Evolutionary conservation across 176 grass and related monocot genomes (phyloP), one percentile per base, ranked within the genome.

Genomic region (Echinochloa phyllopogon): DNA sequence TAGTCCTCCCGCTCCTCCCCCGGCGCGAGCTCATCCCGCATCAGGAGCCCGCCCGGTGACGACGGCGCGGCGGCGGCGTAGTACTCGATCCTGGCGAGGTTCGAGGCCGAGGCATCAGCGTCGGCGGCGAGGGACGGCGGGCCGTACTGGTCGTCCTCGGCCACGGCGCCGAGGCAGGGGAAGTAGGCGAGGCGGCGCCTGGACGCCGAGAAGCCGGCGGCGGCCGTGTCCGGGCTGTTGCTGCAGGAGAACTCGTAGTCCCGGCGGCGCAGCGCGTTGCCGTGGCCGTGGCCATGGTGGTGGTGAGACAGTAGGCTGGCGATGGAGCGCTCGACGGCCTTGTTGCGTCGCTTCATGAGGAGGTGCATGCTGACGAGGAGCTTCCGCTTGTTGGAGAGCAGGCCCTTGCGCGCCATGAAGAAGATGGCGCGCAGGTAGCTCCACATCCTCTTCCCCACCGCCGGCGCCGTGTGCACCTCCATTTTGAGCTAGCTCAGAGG

Each of bases 191-290:
- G 92, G 64, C 90, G 95, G 81, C 82, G 92, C 75, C 77, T 86
- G 85, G 11, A 16, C 5, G 16, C 6, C 21, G 90, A 73, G 75
- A 90, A 87, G 84, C 82, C 81, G 73, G 83, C 65, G 63, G 29
- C 66, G 3, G 21, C 14, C 12, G 86, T 69, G 50, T 77, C 85
- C 50, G 90, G 83, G 85, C 83, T 90, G 91, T 95, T 93, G 91
- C 83, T 82, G 90, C 90, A 98, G 4, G 96, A 98, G 87, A 98
- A 98, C 83, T 98, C 93, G 68, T 98, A 95, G 48, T 93, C 95
- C 43, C 85, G 85, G 13, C 65, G 72, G 43, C 76, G 85, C 0
- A 91, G 74, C 12, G 49, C 81, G 56, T 47, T 63, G 2, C 40
- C 5, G 2, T 6, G 0, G 20, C 6, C 4, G 39, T 23, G 4